A percentile compares a stretch with the other conserved stretches of the same genome.
These are phyloP conservation scores for Ananas comosus DNA, from an alignment of 176 grass and related monocot genomes.

Conservation along the genomic window DNA sequence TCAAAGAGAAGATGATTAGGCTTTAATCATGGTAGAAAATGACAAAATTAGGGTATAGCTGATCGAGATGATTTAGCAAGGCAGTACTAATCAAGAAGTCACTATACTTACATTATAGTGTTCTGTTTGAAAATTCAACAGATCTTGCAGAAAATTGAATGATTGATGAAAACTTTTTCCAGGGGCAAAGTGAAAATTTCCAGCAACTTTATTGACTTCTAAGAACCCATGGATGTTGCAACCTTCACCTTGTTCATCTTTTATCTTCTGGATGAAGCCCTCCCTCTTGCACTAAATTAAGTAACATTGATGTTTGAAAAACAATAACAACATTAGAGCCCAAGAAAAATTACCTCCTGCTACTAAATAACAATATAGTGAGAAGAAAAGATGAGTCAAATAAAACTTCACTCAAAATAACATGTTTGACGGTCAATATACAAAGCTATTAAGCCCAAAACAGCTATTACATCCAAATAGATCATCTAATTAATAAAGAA, in stretches of 20 bases:
- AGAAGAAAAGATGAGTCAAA: too few relatives aligned
- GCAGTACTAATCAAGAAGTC: conserved; percentile 13
- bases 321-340: background rate
- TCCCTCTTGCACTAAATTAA: conserved; percentile 84
- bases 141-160: conserved; percentile 82
- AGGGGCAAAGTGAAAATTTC: conserved; percentile 99
- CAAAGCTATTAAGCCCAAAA: too few relatives aligned
- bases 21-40: conserved; percentile 1
- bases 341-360: too few relatives aligned
- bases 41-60: conserved; percentile 4
- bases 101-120: conserved; percentile 78
- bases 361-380: background rate
- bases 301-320: background rate
- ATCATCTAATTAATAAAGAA: background rate
- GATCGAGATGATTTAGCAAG: conserved; percentile 2
- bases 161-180: conserved; percentile 88
- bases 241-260: conserved; percentile 93
- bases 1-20: conserved; percentile 12
- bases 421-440: too few relatives aligned
- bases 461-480: background rate
- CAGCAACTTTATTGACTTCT: conserved; percentile 98
- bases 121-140: conserved; percentile 87
- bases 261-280: conserved; percentile 83
- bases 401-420: too few relatives aligned
- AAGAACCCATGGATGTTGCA: conserved; percentile 93